Conservation (phyloP, 352 stramenopile species). For the Blastocystis hominis region DNA sequence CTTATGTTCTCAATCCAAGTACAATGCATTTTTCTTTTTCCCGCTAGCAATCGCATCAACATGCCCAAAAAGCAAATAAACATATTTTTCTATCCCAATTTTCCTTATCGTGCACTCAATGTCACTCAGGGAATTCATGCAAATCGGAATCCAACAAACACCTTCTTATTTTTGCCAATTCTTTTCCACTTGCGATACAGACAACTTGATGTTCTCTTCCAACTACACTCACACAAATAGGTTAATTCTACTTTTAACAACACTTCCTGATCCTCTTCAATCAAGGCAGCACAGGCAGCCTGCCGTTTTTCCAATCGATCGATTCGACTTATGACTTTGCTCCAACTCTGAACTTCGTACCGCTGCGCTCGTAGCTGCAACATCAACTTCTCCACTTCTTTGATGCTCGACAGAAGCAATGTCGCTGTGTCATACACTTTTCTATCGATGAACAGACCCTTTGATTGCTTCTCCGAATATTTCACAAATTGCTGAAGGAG, state of each 20-base stretch:
- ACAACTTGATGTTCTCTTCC: neutral
- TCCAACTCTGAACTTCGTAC: neutral
- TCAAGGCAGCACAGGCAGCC: neutral
- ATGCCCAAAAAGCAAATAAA: neutral
- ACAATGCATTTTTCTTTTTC: neutral
- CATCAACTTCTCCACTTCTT: neutral
- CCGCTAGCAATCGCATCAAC: neutral
- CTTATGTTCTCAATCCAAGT: neutral
- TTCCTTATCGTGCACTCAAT: neutral
- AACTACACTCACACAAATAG: neutral
- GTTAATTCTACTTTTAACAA: neutral
- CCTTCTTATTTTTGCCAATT: neutral
- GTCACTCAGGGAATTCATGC: neutral
- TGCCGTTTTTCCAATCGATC: neutral
- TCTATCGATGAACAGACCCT: neutral
- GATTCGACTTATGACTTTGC: neutral
- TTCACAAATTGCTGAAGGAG: neutral
- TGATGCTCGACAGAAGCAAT: neutral
- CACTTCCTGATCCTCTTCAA: conserved; percentile 17
- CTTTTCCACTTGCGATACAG: neutral
- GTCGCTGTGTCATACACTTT: neutral
- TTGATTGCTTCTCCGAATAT: neutral
- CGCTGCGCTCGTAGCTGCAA: neutral
- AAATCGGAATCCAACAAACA: neutral
- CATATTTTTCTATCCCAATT: conserved; percentile 9